phyloP scores from a whole-genome alignment of 306 rosid species.

The Begonia peltatifolia region DNA sequence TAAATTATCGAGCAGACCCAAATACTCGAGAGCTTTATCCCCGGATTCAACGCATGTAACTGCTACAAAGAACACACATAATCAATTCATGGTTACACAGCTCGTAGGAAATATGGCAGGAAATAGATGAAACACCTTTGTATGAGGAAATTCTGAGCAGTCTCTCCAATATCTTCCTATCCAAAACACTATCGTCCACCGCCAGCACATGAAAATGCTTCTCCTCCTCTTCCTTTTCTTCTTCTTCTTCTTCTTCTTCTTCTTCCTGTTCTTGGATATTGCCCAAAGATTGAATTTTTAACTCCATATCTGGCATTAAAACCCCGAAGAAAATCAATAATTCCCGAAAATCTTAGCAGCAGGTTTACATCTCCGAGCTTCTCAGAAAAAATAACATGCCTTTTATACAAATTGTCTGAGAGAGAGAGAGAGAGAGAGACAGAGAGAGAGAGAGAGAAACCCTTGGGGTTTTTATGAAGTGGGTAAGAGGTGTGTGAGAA shows the following conservation, averaged over 20 bases:
- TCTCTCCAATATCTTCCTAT: conserved; percentile 74
- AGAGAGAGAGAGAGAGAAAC: conserved; percentile 10
- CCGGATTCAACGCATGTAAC: conserved; percentile 95
- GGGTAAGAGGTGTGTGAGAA: conserved; percentile 14
- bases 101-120: background rate
- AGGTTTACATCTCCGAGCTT: background rate
- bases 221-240: conserved; percentile 1
- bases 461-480: conserved; percentile 16
- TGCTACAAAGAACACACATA: conserved; percentile 8
- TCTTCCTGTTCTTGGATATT: background rate
- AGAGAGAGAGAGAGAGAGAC: conserved; percentile 5
- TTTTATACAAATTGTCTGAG: background rate
- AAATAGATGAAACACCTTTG: conserved; percentile 26
- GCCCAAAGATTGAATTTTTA: conserved; percentile 22
- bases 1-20: conserved; percentile 46
- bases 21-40: conserved; percentile 78
- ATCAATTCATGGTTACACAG: too few relatives aligned
- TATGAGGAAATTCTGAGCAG: conserved; percentile 67
- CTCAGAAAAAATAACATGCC: background rate
- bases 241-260: background rate
- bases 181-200: conserved; percentile 71
- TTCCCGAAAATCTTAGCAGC: background rate
- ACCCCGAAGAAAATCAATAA: background rate
- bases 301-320: conserved; percentile 16
- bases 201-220: conserved; percentile 88